A percentile compares a stretch with the other conserved stretches of the same genome.
Evolutionary conservation across 768 basidiomycete species (phyloP).

Genomic region (Tulasnella sp.): DNA sequence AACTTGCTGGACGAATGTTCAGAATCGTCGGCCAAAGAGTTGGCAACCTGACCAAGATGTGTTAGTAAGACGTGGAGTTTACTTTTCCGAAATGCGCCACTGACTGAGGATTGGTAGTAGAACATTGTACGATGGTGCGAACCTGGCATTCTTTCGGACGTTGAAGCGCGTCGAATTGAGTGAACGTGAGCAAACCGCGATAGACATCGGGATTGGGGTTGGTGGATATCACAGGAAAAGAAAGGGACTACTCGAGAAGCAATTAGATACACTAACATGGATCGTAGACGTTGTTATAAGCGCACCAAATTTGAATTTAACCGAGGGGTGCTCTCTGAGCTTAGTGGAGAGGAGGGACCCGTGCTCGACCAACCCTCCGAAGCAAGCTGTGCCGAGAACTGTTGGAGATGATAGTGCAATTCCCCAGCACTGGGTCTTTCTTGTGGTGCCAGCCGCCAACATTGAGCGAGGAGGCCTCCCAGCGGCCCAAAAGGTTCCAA

Average conservation of each 20-base stretch:
- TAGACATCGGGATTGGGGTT: neutral
- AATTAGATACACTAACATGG: too few relatives aligned
- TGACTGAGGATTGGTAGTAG: neutral
- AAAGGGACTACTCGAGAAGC: neutral
- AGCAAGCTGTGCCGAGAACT: neutral
- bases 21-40: neutral
- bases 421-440: neutral
- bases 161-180: neutral
- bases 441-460: neutral
- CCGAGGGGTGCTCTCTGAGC: too few relatives aligned
- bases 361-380: neutral
- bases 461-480: neutral
- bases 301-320: too few relatives aligned
- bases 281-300: too few relatives aligned
- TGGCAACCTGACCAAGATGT: neutral
- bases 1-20: neutral
- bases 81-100: neutral
- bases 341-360: too few relatives aligned
- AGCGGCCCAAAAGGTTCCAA: neutral
- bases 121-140: neutral
- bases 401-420: neutral
- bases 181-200: neutral
- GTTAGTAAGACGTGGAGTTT: too few relatives aligned
- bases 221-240: neutral
- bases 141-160: neutral